phyloP scores from a whole-genome alignment of 257 asterid species.

The Solanum etuberosum region DNA sequence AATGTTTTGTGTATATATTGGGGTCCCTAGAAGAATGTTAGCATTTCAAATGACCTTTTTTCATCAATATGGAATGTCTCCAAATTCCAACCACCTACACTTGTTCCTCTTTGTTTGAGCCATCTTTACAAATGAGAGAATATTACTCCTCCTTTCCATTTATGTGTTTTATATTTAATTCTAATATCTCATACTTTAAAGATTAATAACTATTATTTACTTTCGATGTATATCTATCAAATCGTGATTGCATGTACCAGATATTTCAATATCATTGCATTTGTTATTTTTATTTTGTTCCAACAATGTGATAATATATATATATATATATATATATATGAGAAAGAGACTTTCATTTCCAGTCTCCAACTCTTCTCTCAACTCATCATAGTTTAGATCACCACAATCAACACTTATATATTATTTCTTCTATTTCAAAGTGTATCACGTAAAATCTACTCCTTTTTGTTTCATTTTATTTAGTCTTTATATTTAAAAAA shows the following conservation, averaged over 20 bases:
- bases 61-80: slow-evolving; percentile 7
- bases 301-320: too few relatives aligned
- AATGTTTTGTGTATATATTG: slow-evolving; percentile 6
- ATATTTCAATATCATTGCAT: too few relatives aligned
- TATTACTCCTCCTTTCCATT: background rate
- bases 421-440: background rate
- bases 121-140: background rate
- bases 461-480: too few relatives aligned
- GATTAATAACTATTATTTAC: background rate
- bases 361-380: background rate
- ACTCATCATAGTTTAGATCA: background rate
- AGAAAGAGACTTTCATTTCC: too few relatives aligned
- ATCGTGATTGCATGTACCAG: too few relatives aligned
- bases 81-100: background rate
- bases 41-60: slow-evolving; percentile 2
- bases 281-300: too few relatives aligned
- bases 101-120: background rate
- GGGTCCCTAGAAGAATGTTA: slow-evolving; percentile 8
- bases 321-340: too few relatives aligned
- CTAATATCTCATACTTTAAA: background rate
- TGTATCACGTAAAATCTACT: background rate
- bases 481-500: too few relatives aligned
- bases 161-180: background rate
- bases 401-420: background rate
- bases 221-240: too few relatives aligned